phyloP scores from a whole-genome alignment of 108 stramenopile species.

The Conticribra weissflogii region DNA sequence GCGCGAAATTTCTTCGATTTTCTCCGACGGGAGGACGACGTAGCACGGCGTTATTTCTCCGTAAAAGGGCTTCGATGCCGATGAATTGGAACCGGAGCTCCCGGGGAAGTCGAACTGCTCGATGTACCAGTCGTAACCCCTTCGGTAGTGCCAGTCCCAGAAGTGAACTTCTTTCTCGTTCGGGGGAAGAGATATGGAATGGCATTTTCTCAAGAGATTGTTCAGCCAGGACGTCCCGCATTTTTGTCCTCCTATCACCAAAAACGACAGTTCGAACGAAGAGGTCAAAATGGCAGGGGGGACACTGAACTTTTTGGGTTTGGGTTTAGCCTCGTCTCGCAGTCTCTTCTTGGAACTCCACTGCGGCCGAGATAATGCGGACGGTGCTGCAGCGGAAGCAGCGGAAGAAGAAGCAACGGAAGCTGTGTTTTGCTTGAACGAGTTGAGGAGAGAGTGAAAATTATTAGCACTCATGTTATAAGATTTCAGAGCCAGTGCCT shows the following conservation, averaged over 20 bases:
- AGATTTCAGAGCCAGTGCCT: too few species aligned
- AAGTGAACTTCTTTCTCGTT: constrained; percentile 66
- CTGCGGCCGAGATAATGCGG: not conserved
- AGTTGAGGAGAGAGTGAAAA: constrained; percentile 20
- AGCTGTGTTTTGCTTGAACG: constrained; percentile 12
- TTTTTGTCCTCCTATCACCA: constrained; percentile 67
- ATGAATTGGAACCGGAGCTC: not conserved
- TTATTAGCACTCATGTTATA: not conserved
- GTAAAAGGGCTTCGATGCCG: not conserved
- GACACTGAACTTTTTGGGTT: constrained; percentile 20
- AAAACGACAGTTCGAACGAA: constrained; percentile 39
- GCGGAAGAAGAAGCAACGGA: too few species aligned
- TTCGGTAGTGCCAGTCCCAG: constrained; percentile 66
- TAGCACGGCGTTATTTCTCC: constrained; percentile 68
- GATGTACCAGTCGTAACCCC: constrained; percentile 59
- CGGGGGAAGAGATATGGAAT: constrained; percentile 24
- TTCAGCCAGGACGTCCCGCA: constrained; percentile 68
- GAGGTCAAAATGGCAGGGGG: not conserved
- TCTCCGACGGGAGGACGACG: constrained; percentile 25
- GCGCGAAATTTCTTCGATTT: constrained; percentile 39
- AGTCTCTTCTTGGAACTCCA: not conserved
- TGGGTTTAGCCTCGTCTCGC: not conserved
- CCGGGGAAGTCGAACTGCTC: constrained; percentile 42
- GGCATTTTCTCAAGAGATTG: constrained; percentile 42
- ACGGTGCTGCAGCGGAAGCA: too few species aligned